These are phyloP conservation scores for Brettanomyces nanus DNA, from an alignment of 805 yeast genomes.

Conservation along the genomic window DNA sequence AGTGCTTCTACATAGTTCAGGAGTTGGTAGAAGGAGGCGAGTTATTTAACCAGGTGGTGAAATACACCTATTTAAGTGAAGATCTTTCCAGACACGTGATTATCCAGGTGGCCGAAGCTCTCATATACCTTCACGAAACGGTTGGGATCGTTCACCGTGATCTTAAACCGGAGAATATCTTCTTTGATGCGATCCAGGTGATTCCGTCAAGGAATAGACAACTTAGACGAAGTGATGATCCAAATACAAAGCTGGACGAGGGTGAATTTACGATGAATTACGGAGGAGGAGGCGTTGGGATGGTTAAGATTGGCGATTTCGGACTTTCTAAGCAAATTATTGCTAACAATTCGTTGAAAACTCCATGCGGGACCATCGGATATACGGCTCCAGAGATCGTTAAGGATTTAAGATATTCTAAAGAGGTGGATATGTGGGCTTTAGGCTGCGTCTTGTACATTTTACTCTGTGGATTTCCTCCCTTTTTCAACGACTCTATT, in stretches of 20 bases:
- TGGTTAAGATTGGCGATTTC: constrained; percentile 88
- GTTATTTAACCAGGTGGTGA: constrained; percentile 70
- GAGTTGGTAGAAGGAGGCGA: constrained; percentile 76
- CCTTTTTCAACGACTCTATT: constrained; percentile 81
- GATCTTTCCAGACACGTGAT: constrained; percentile 66
- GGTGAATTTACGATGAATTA: constrained; percentile 72
- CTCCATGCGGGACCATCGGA: constrained; percentile 98
- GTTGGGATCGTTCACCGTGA: constrained; percentile 80
- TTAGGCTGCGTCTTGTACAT: constrained; percentile 94
- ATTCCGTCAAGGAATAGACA: constrained; percentile 31
- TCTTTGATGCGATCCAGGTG: constrained; percentile 52
- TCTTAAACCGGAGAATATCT: constrained; percentile 71
- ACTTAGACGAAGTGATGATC: constrained; percentile 61
- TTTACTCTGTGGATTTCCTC: constrained; percentile 93
- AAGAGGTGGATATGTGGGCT: constrained; percentile 98
- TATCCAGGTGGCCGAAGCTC: constrained; percentile 59
- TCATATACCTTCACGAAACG: constrained; percentile 61
- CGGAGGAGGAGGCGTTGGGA: constrained; percentile 92
- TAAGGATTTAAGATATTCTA: constrained; percentile 83
- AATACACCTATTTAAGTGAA: constrained; percentile 69
- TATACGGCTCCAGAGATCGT: constrained; percentile 98
- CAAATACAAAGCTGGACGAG: constrained; percentile 68
- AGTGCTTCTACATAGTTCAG: constrained; percentile 60
- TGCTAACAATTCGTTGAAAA: constrained; percentile 74
- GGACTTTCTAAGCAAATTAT: constrained; percentile 88